phyloP scores from a whole-genome alignment of 768 basidiomycete species.

The Suillus plorans region DNA sequence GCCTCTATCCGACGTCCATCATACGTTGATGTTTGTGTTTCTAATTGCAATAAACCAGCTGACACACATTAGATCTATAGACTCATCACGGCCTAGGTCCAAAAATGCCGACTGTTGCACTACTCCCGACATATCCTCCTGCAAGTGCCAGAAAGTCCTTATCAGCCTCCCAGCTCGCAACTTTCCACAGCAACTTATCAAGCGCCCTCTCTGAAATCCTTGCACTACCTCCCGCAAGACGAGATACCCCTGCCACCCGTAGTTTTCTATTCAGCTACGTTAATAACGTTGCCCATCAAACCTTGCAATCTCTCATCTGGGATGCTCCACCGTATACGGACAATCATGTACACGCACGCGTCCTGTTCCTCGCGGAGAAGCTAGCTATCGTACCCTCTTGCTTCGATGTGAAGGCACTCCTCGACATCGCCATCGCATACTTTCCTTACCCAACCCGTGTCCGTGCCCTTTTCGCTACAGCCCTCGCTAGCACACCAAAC shows the following conservation, averaged over 20 bases:
- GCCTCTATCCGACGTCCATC: neutral
- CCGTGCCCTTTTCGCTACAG: constrained; percentile 42
- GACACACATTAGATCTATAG: neutral
- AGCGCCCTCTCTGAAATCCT: constrained; percentile 47
- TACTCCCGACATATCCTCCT: constrained; percentile 60
- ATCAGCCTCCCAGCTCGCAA: constrained; percentile 50
- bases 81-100: neutral
- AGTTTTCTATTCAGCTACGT: constrained; percentile 59
- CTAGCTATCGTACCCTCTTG: constrained; percentile 39
- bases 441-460: constrained; percentile 44
- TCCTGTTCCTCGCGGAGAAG: constrained; percentile 57
- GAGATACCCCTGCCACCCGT: constrained; percentile 43
- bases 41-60: neutral
- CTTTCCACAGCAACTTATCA: constrained; percentile 48
- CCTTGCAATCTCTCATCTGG: constrained; percentile 63
- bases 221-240: constrained; percentile 46
- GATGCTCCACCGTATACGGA: constrained; percentile 37
- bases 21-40: neutral
- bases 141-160: constrained; percentile 45
- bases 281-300: constrained; percentile 52
- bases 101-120: constrained; percentile 28
- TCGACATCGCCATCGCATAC: constrained; percentile 65
- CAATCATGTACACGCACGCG: constrained; percentile 44
- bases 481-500: constrained; percentile 34
- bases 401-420: constrained; percentile 52